Evolutionary conservation across 306 rosid genomes (phyloP).

Genomic region (cucumber (Cucumis sativus)): DNA sequence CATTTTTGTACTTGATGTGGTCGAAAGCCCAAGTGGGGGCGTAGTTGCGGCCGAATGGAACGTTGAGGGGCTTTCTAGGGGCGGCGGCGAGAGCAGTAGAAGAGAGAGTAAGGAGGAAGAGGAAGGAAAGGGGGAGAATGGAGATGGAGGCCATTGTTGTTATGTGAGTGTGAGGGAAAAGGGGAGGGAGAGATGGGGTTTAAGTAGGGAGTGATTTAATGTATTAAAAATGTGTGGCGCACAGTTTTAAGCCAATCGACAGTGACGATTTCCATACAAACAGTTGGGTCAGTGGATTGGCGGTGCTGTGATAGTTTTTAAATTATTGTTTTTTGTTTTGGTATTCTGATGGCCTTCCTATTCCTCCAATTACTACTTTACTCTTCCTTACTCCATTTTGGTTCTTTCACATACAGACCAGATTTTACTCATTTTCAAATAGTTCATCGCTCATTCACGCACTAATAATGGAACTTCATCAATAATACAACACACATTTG

Average conservation of each 20-base stretch:
- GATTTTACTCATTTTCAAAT: too few relatives aligned
- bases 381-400: too few relatives aligned
- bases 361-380: neutral
- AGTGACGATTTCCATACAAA: neutral
- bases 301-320: neutral
- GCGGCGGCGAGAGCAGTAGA: constrained; percentile 17
- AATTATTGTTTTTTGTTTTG: neutral
- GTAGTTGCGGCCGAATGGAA: constrained; percentile 54
- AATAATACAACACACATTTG: too few relatives aligned
- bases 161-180: neutral
- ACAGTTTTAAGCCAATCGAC: neutral
- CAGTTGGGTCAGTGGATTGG: neutral
- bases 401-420: too few relatives aligned
- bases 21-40: constrained; percentile 78
- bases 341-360: neutral
- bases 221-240: neutral
- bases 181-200: neutral
- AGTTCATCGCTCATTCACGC: too few relatives aligned
- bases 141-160: neutral
- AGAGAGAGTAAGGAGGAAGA: constrained; percentile 16
- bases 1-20: constrained; percentile 66
- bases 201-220: neutral
- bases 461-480: too few relatives aligned
- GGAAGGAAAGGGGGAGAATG: constrained; percentile 5
- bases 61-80: constrained; percentile 36